Evolutionary conservation across 2,329 filamentous ascomycete species (phyloP).

Genomic region (Colletotrichum sp.): DNA sequence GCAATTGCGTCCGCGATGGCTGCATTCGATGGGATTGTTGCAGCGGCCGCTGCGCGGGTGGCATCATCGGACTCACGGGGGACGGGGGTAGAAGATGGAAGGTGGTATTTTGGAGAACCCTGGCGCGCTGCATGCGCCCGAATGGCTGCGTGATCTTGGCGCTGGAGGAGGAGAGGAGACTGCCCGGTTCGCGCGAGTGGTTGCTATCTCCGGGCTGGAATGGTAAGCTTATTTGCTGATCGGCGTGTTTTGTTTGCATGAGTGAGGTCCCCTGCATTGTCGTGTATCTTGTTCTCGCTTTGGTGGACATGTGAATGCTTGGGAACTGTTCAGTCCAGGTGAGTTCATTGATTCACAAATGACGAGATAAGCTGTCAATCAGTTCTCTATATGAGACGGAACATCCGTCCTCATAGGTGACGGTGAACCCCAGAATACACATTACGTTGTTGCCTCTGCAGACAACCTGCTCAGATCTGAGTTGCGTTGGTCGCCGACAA

Average conservation of each 20-base stretch:
- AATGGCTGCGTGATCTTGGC: neutral
- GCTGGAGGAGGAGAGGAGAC: neutral
- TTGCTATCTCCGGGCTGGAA: neutral
- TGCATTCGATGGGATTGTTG: neutral
- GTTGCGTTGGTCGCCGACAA: neutral
- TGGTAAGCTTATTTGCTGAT: neutral
- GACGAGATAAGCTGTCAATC: neutral
- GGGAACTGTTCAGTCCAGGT: neutral
- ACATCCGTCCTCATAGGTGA: neutral
- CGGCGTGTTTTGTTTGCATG: neutral
- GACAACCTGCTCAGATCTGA: neutral
- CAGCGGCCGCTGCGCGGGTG: neutral
- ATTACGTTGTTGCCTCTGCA: neutral
- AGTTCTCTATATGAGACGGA: neutral
- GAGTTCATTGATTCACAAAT: neutral
- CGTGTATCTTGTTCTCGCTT: neutral
- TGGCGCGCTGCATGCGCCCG: neutral
- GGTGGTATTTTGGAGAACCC: constrained; percentile 11
- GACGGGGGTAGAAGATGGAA: neutral
- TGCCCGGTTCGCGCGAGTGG: neutral
- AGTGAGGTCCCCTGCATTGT: neutral
- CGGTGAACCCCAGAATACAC: neutral
- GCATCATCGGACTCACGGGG: neutral
- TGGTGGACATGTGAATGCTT: neutral
- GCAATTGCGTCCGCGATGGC: neutral